Evolutionary conservation across 768 basidiomycete genomes (phyloP), one percentile per base, ranked within the genome.

Genomic region (Trametes punicea): DNA sequence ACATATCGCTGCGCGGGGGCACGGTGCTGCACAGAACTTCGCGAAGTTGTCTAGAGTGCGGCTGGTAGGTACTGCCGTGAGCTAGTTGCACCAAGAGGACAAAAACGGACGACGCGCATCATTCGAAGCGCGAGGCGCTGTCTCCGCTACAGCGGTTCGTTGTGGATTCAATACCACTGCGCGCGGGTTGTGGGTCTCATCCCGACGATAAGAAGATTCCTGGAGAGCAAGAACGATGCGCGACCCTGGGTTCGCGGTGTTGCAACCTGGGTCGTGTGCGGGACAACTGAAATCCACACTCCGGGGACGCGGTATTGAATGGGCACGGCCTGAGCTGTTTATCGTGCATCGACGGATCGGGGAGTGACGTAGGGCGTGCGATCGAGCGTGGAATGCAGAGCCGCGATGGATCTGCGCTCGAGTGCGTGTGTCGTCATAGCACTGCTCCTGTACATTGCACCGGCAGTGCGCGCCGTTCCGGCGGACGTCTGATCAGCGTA

Each of bases 31-130:
- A 40, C 16, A 20, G 41, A 25, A 10, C 21, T 30, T 52, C 41
- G 51, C 51, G 51, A 52, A 52, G 51, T 2, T 7, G 25, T 42
- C 23, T 42, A n/a, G 34, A 36, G 34, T n/a, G 13, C n/a, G 34
- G 34, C 34, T n/a, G n/a, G n/a, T n/a, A n/a, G n/a, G n/a, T 36
- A 36, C n/a, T 5, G 34, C 34, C 47, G 31, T 20, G 18, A 49
- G 34, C 1, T 2, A 16, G 31, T 10, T n/a, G 50, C n/a, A 20
- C 27, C 25, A 26, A 18, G 2, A 30, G 18, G 46, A 53, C 52
- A 29, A 59, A 59, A 38, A n/a, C 30, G 41, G 57, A 20, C 46
- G 18, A 47, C 51, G 57, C 57, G 46, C 57, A 54, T 54, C 51
- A 57, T 57, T 30, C 36, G 44, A 51, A 45, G 34, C 57, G 30